Evolutionary conservation across 2,329 filamentous ascomycete species (phyloP), one percentile per base, ranked within the genome.

Genomic region (Emydomyces testavorans): DNA sequence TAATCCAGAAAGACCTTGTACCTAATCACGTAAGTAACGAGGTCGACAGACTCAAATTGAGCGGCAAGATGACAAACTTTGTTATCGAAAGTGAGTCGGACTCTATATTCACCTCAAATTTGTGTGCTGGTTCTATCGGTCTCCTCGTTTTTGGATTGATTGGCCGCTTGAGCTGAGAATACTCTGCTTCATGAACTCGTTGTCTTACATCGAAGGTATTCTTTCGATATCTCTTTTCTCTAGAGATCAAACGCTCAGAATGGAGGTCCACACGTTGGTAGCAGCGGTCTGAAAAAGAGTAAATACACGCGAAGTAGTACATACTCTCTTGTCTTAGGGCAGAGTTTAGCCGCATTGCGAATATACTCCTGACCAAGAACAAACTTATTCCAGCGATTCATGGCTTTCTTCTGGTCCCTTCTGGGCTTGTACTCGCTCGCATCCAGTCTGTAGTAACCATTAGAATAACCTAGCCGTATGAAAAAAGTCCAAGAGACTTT

Each of bases 371-470:
- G 60, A 7, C 71, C 71, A 36, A 72, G 56, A 24, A 73, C 56
- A 50, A 66, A 72, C 32, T 64, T 66, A 53, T 70, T 73, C 67
- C 69, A 72, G 45, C 64, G 63, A 56, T 73, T 72, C 52, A 72
- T 61, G 11, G 70, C 68, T 52, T 68, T 65, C 32, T 68, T 65
- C 52, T 73, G 71, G 52, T 72, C 70, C 46, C 63, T 65, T 37
- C 64, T 61, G n/a, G 70, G 58, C 49, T 63, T 64, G 55, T 68
- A 73, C 23, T 60, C 63, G 3, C 63, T 57, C 1, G 65, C 68
- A 54, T 70, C 64, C 37, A 73, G 60, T 41, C 68, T 70, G 36
- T 7, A 23, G 4, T 15, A 23, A 7, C 10, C 8, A 11, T 20
- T 31, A 20, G 15, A 11, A 7, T 2, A 6, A 28, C 21, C 29